Base-by-base conservation (phyloP, 306 rosid species). In the Morella rubra region DNA sequence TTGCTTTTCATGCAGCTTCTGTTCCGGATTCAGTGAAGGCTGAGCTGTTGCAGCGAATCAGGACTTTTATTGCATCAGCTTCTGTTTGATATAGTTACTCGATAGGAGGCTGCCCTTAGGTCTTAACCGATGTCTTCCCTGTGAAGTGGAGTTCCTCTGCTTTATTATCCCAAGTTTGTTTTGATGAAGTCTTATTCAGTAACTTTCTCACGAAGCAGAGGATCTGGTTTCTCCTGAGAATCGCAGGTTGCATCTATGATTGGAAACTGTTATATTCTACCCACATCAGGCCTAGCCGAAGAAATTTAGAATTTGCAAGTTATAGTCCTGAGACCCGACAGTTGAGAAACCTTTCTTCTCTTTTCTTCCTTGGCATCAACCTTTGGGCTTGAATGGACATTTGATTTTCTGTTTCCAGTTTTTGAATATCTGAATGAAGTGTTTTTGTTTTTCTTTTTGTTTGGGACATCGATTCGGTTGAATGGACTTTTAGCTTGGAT, bases 1-100 rank as follows among this genome's bases (percentile, higher is more conserved):
- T 60, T 61, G 69, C 27, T n/a, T 49, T 46, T 45, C 37, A 11
- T 44, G 75, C 82, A 88, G 92, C 92, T 41, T 88, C 90, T 44
- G 76, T 88, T 79, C 92, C 92, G 0, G 92, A 86, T 80, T 76
- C 90, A 2, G 76, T 88, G 75, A 88, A 88, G 74, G 86, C 92
- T 7, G 92, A 88, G 83, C 85, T 88, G 65, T 71, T 86, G 87
- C 87, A 84, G 52, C 80, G 81, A 71, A 88, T 88, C 55, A 83
- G 62, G 70, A 10, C 84, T 0, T 88, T 88, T 77, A 88, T 88
- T n/a, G 79, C 73, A 53, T 68, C 92, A 16, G 82, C 86, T 73
- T 73, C 88, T 75, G 73, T 77, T 52, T 86, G 86, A 88, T 41
- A 0, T 44, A 66, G 62, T 51, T 41, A 53, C 27, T 16, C 59